Evolutionary conservation across 2,329 filamentous ascomycete species (phyloP), one percentile per base, ranked within the genome.

Genomic region (Sporothrix variecibatus): DNA sequence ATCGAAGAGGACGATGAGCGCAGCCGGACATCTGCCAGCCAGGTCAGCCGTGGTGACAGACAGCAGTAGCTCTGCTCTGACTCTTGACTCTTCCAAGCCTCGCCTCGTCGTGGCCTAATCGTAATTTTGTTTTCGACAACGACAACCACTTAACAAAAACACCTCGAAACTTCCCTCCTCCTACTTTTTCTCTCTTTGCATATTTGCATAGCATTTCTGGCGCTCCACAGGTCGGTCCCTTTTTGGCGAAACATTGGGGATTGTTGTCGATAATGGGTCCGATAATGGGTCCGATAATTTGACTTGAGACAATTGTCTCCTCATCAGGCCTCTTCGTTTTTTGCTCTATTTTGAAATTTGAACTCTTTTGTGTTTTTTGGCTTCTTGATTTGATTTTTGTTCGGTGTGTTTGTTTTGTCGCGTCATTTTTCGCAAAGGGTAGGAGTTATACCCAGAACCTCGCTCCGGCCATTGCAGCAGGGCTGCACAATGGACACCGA

Each of bases 1-100:
- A 87, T 96, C 40, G 92, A 94, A 80, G 94, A 94, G 80, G 92
- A 97, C 76, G 93, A 96, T 77, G 94, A 97, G 82, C 87, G 90
- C 70, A 93, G 92, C 80, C 89, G 92, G 28, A 93, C 92, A 17
- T 93, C 92, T 77, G 90, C 90, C 12, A 92, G 90, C 80, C 88
- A 90, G 75, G 82, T 86, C 76, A 90, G 88, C 79, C 87, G 88
- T 23, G 80, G 78, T 40, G 64, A 74, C 62, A 38, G 69, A 20
- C 31, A 28, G 53, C 51, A 38, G 8, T 40, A 53, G 43, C 23
- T 7, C 8, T 62, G 9, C 49, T 46, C 1, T 72, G n/a, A 43
- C 3, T 9, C 11, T 11, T 72, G n/a, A 43, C 3, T 9, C 11
- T 11, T 46, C 62, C 23, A 28, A 23, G 62, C 20, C 62, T 9